Percentiles rank a stretch among this genome's conserved stretches.
phyloP scores from a whole-genome alignment of 1,139 yeast species.

The Suhomyces atakaporum region DNA sequence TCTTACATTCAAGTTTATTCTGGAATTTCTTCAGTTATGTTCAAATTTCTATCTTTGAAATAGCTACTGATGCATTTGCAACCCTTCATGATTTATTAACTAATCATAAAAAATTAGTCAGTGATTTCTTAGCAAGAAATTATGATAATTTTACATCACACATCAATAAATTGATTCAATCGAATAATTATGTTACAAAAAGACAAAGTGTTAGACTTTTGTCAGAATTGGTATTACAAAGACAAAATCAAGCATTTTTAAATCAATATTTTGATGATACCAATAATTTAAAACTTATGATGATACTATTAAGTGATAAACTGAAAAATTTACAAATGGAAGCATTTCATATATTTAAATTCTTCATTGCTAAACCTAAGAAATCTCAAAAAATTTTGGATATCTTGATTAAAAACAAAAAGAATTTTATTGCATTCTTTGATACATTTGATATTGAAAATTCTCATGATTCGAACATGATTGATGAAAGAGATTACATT shows the following conservation, averaged over 20 bases:
- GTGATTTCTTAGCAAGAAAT: constrained; percentile 64
- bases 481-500: constrained; percentile 81
- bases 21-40: constrained; percentile 87
- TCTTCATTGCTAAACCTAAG: constrained; percentile 91
- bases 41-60: constrained; percentile 76
- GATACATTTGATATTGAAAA: constrained; percentile 64
- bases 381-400: constrained; percentile 80
- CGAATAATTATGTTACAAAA: constrained; percentile 85
- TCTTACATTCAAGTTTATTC: constrained; percentile 55
- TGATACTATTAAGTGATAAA: constrained; percentile 84
- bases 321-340: constrained; percentile 87
- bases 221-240: constrained; percentile 71
- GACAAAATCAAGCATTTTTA: constrained; percentile 73
- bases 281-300: constrained; percentile 77
- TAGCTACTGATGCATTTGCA: constrained; percentile 86
- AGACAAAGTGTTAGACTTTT: constrained; percentile 84
- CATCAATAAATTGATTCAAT: constrained; percentile 70
- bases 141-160: constrained; percentile 56
- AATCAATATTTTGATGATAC: constrained; percentile 77
- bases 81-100: constrained; percentile 73
- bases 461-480: constrained; percentile 65
- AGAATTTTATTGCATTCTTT: constrained; percentile 70
- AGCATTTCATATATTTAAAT: constrained; percentile 90
- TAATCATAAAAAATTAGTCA: constrained; percentile 64
- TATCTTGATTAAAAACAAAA: constrained; percentile 79